Percentiles rank a stretch among this genome's conserved stretches.
phyloP scores from a whole-genome alignment of 805 yeast genomes.

The Komagataella kurtzmanii region DNA sequence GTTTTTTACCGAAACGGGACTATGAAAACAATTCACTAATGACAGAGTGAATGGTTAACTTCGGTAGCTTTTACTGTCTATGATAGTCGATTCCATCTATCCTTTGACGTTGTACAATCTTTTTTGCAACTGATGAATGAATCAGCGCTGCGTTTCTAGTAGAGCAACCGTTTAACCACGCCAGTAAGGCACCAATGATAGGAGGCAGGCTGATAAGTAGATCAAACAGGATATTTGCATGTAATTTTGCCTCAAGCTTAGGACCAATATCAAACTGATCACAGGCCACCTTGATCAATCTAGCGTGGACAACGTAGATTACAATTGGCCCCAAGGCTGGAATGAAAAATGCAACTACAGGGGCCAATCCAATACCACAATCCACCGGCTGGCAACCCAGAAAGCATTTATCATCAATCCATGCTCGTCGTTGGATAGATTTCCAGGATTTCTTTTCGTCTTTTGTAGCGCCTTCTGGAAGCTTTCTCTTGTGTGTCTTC shows the following conservation, averaged over 20 bases:
- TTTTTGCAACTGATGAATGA: conserved; percentile 18
- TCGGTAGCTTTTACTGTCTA: neutral
- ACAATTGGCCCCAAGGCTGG: conserved; percentile 79
- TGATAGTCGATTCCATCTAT: neutral
- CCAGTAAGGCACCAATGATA: conserved; percentile 57
- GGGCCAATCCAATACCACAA: conserved; percentile 70
- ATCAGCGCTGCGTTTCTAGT: conserved; percentile 81
- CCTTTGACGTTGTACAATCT: neutral
- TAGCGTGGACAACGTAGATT: conserved; percentile 69
- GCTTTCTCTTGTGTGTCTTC: conserved; percentile 37
- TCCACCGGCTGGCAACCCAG: conserved; percentile 67
- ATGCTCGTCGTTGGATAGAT: conserved; percentile 60
- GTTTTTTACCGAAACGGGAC: neutral
- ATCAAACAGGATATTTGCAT: conserved; percentile 66
- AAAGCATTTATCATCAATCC: conserved; percentile 78
- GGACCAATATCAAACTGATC: conserved; percentile 43
- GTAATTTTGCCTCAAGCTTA: conserved; percentile 50
- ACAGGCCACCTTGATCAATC: conserved; percentile 50
- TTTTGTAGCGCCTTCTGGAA: conserved; percentile 44
- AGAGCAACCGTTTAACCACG: conserved; percentile 79
- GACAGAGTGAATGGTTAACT: neutral
- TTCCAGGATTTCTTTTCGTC: conserved; percentile 62
- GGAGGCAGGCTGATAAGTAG: conserved; percentile 70
- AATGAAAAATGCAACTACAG: conserved; percentile 44
- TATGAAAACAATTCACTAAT: neutral